Conservation (phyloP, 805 yeast species). For the Debaryomyces hansenii region DNA sequence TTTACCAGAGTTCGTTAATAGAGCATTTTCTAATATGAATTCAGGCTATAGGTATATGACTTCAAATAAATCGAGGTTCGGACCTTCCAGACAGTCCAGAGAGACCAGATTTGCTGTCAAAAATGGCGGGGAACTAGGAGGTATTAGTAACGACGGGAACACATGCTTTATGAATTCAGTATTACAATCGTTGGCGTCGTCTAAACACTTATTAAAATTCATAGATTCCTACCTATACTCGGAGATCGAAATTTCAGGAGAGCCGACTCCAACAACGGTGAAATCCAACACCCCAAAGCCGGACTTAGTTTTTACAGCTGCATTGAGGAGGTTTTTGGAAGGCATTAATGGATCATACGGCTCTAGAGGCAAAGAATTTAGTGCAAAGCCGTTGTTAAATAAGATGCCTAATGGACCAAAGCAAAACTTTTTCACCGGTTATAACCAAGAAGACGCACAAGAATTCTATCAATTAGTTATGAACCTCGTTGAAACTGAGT, state of each 20-base stretch:
- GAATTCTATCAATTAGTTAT: constrained; percentile 85
- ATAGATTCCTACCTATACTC: constrained; percentile 42
- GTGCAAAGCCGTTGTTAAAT: constrained; percentile 58
- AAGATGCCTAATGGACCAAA: constrained; percentile 78
- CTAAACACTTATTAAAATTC: constrained; percentile 57
- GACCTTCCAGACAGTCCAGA: constrained; percentile 17
- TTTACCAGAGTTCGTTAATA: constrained; percentile 10
- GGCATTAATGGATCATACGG: constrained; percentile 59
- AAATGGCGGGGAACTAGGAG: constrained; percentile 78
- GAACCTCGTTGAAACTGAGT: constrained; percentile 63
- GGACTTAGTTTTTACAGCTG: constrained; percentile 48
- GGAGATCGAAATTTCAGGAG: constrained; percentile 26
- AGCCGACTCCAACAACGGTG: constrained; percentile 11
- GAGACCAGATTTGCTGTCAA: constrained; percentile 44
- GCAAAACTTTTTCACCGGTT: constrained; percentile 74
- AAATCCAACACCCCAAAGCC: constrained; percentile 21
- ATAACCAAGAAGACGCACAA: constrained; percentile 95
- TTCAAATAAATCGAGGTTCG: constrained; percentile 8
- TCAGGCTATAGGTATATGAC: constrained; percentile 11
- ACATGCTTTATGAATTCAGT: constrained; percentile 95
- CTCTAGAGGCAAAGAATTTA: constrained; percentile 56
- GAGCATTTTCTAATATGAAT: constrained; percentile 11
- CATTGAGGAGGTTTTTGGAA: constrained; percentile 51
- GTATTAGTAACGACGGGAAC: constrained; percentile 85
- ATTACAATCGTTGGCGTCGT: constrained; percentile 77